Percentiles rank a stretch among this genome's conserved stretches.
Conservation (phyloP, 164 flowering plant species). For the Berberis thunbergii region DNA sequence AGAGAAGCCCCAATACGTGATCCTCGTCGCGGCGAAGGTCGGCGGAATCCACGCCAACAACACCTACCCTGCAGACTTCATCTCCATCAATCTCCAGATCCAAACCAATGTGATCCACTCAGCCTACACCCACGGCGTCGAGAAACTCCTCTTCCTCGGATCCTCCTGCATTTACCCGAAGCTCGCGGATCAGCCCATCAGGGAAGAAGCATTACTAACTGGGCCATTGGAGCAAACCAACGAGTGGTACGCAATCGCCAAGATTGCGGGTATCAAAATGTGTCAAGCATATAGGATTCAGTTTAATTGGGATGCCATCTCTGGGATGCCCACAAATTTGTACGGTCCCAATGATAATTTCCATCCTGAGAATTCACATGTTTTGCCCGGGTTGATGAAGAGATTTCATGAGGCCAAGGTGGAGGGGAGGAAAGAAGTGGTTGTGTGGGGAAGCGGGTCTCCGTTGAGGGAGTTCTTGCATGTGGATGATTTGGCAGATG, state of each 20-base stretch:
- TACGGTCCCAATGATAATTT: constrained; percentile 89
- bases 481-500: constrained; percentile 93
- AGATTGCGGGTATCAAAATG: constrained; percentile 90
- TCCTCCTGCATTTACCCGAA: constrained; percentile 52
- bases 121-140: too few relatives aligned
- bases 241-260: constrained; percentile 89
- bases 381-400: constrained; percentile 81
- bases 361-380: constrained; percentile 90
- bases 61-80: too few relatives aligned
- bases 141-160: too few relatives aligned
- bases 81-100: too few relatives aligned
- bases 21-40: too few relatives aligned
- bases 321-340: constrained; percentile 82
- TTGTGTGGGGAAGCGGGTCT: constrained; percentile 88
- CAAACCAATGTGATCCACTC: too few relatives aligned
- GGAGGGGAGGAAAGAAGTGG: constrained; percentile 55
- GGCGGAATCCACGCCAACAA: too few relatives aligned
- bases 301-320: constrained; percentile 62
- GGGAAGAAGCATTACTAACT: constrained; percentile 65
- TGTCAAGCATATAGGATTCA: constrained; percentile 77
- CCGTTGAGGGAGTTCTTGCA: constrained; percentile 87
- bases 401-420: constrained; percentile 84
- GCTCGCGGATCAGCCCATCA: constrained; percentile 82
- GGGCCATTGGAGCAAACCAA: constrained; percentile 90
- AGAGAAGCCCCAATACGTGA: too few relatives aligned